A percentile compares a stretch with the other conserved stretches of the same genome.
Conservation (phyloP, 495 filamentous ascomycete genomes). For the Annulohypoxylon nitens region DNA sequence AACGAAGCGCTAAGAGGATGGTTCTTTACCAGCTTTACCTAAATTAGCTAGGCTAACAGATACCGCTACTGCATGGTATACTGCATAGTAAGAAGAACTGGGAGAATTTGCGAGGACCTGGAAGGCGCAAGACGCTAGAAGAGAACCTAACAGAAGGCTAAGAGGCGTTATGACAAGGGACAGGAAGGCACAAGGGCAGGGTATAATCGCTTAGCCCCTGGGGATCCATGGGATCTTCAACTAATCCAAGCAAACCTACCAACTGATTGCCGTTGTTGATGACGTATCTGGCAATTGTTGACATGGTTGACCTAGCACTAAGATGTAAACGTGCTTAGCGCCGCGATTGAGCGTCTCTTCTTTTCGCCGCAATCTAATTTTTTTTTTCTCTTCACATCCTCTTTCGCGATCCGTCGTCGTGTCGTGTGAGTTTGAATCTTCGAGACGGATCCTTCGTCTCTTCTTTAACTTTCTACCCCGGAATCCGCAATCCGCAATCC, state of each 20-base stretch:
- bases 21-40: conserved; percentile 20
- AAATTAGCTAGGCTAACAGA: conserved; percentile 23
- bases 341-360: conserved; percentile 19
- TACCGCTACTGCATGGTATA: conserved; percentile 10
- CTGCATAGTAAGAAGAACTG: too few species aligned
- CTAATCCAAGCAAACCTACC: conserved; percentile 1
- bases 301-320: conserved; percentile 18
- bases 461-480: neutral
- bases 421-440: neutral
- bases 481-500: neutral
- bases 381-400: neutral
- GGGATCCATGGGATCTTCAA: conserved; percentile 25
- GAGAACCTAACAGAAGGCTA: conserved; percentile 6
- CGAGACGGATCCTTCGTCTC: neutral
- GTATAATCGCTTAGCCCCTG: conserved; percentile 26
- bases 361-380: conserved; percentile 42
- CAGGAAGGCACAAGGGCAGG: conserved; percentile 18
- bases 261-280: conserved; percentile 21
- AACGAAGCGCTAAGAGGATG: conserved; percentile 32
- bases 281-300: conserved; percentile 40
- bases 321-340: conserved; percentile 38
- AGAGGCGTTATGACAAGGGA: neutral
- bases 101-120: neutral
- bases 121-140: neutral
- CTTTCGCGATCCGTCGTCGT: conserved; percentile 3